Evolutionary conservation across 2,329 filamentous ascomycete species (phyloP), one percentile per base, ranked within the genome.

Genomic region (Botryosphaeria dothidea): DNA sequence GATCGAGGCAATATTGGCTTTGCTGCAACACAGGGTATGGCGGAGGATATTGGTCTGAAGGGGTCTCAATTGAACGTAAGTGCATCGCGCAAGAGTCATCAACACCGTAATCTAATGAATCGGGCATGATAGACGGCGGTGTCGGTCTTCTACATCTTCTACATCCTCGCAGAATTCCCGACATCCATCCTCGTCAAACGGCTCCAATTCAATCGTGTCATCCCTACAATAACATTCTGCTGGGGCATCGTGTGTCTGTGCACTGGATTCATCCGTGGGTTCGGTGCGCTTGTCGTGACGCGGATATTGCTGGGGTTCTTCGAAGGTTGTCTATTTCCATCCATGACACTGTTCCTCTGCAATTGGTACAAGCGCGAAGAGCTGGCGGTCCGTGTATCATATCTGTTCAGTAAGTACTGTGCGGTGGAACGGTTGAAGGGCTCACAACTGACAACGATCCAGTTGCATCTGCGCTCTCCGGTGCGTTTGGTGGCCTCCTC

Each of bases 1-100:
- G 74, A 76, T 60, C 66, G 74, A 43, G 73, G 73, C 0, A 76
- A 77, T 43, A 77, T 77, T 43, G 72, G 74, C 1, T 75, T 75
- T 64, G 74, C 74, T 7, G 73, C 74, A 3, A 75, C 74, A 1
- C 73, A 74, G 46, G 73, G 74, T 1, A 77, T 76, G 74, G 71
- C 70, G 17, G 63, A 66, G 4, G 72, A 74, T 62, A 72, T 75
- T 48, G 49, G 66, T 19, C 51, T 75, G 13, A 70, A 72, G 41
- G 70, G 71, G 0, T 69, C 66, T 23, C 64, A 75, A 41, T 46
- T 75, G 31, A 74, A 76, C 57, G 73, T 73, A 65, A 65, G 67
- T 63, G 15, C 17, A 8, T 15, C 13, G n/a, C n/a, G 3, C n/a
- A 52, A 21, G 27, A 19, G 2, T 13, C n/a, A 19, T 52, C 29